These are phyloP conservation scores for Adansonia gregorii DNA, from an alignment of 441 rosid genomes.

Conservation along the genomic window DNA sequence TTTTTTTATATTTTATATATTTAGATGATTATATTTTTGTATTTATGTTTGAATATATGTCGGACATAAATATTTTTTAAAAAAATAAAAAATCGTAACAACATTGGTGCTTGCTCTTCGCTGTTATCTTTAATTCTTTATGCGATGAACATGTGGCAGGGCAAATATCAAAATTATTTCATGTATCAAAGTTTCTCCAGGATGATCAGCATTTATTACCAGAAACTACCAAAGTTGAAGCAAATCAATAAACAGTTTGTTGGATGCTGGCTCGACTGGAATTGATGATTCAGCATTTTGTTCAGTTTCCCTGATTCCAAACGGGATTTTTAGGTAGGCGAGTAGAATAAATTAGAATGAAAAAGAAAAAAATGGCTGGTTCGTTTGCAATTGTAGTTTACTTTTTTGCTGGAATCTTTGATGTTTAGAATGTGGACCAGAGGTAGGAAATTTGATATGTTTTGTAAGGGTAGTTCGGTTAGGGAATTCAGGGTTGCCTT, in stretches of 20 bases:
- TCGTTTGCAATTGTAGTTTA: neutral
- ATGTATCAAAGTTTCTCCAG: constrained; percentile 13
- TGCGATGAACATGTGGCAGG: neutral
- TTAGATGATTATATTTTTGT: no score
- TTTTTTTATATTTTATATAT: no score
- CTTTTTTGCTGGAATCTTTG: neutral
- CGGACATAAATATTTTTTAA: no score
- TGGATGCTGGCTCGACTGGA: neutral
- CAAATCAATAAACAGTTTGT: neutral
- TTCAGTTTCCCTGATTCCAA: constrained; percentile 6
- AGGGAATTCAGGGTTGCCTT: neutral
- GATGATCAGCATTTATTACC: constrained; percentile 3
- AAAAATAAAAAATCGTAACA: no score
- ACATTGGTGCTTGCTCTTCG: neutral
- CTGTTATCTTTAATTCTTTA: neutral
- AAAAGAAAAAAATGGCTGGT: neutral
- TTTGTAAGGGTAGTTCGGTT: neutral
- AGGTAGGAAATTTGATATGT: neutral
- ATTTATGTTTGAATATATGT: no score
- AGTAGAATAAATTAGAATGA: neutral
- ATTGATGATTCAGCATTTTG: neutral
- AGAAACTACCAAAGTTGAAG: neutral
- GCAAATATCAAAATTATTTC: neutral
- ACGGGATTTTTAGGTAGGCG: neutral
- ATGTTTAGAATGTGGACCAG: neutral